Conservation (phyloP, 1,284 basidiomycete species). For the Moesziomyces globuligerus region DNA sequence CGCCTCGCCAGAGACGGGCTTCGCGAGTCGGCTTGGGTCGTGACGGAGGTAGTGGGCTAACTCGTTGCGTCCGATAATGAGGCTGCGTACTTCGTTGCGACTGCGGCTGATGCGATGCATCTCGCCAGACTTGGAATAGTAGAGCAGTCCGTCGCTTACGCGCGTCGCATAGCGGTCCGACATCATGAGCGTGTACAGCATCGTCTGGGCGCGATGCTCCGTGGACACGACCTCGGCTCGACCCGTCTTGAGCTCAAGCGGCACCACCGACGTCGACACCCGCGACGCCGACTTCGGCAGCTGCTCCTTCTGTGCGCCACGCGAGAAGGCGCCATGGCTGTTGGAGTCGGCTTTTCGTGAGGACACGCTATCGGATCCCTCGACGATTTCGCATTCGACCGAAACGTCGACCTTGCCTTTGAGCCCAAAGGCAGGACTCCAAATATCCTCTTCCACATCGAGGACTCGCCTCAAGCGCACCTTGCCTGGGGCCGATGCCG, state of each 20-base stretch:
- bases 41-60: constrained; percentile 78
- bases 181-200: constrained; percentile 92
- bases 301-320: not conserved
- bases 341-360: not conserved
- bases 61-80: constrained; percentile 85
- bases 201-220: constrained; percentile 96
- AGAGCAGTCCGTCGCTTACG: constrained; percentile 80
- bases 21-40: constrained; percentile 39
- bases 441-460: constrained; percentile 96
- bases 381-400: constrained; percentile 71
- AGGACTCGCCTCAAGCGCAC: constrained; percentile 51
- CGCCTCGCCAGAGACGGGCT: constrained; percentile 6
- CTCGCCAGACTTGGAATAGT: constrained; percentile 90
- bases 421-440: constrained; percentile 92
- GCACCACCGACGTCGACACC: constrained; percentile 69
- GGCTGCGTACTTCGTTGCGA: constrained; percentile 83
- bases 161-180: constrained; percentile 81
- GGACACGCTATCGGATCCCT: constrained; percentile 51
- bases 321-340: constrained; percentile 12
- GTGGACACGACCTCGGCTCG: constrained; percentile 73
- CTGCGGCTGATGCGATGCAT: constrained; percentile 81
- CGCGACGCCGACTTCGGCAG: not conserved
- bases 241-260: constrained; percentile 98
- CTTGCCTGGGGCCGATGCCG: constrained; percentile 8
- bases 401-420: constrained; percentile 96